Evolutionary conservation across 2,329 filamentous ascomycete genomes (phyloP).

Genomic region (Diaporthe sp.): DNA sequence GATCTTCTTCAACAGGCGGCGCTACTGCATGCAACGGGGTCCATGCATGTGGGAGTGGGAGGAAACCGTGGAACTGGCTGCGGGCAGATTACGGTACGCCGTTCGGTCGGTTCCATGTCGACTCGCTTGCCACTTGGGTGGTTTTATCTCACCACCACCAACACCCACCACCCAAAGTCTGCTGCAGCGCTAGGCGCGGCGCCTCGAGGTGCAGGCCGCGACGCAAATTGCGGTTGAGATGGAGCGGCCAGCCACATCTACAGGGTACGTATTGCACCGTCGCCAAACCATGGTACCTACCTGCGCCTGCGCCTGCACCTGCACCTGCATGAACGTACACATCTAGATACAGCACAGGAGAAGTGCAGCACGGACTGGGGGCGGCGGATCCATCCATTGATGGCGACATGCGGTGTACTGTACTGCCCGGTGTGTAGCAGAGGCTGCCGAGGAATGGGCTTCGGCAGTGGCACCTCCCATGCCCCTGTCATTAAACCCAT

Average conservation of each 20-base stretch:
- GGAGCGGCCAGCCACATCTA: constrained; percentile 22
- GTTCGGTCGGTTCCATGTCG: constrained; percentile 19
- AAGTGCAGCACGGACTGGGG: background rate
- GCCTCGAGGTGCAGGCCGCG: constrained; percentile 18
- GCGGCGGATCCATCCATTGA: constrained; percentile 12
- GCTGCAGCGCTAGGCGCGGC: constrained; percentile 18
- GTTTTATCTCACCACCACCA: constrained; percentile 19
- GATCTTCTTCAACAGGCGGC: constrained; percentile 26
- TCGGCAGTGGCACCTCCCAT: constrained; percentile 37
- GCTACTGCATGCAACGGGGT: constrained; percentile 34
- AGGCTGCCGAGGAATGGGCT: constrained; percentile 34
- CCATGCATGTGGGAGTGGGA: constrained; percentile 19
- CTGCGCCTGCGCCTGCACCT: background rate
- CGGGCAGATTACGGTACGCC: constrained; percentile 32
- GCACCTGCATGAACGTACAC: constrained; percentile 24
- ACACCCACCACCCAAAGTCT: background rate
- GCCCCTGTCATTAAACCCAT: constrained; percentile 37
- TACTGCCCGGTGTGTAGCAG: constrained; percentile 3
- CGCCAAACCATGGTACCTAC: background rate
- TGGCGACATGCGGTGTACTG: constrained; percentile 32
- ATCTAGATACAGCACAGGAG: constrained; percentile 13
- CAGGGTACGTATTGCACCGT: background rate
- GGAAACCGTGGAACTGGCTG: constrained; percentile 22
- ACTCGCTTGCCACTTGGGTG: constrained; percentile 18
- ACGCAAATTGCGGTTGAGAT: constrained; percentile 21